phyloP scores from a whole-genome alignment of 1,284 basidiomycete species.

The Ceratobasidium sp. region DNA sequence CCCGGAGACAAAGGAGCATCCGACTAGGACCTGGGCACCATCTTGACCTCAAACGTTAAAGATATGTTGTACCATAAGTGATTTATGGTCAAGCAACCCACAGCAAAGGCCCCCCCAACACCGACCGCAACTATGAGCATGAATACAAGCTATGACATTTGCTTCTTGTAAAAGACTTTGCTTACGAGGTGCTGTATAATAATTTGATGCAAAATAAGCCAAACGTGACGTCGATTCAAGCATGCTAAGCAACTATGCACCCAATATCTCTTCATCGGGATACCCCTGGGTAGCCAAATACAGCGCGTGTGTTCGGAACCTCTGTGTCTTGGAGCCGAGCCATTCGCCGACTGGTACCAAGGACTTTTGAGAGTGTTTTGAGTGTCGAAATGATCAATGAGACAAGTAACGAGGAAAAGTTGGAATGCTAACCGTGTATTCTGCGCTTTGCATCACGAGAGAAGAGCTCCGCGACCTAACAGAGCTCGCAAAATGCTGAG shows the following conservation, averaged over 20 bases:
- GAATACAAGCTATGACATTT: background rate
- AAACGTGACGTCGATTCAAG: background rate
- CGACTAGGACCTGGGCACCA: constrained; percentile 1
- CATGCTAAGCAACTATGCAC: background rate
- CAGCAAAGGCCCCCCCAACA: constrained; percentile 13
- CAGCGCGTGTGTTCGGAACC: background rate
- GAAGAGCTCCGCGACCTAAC: background rate
- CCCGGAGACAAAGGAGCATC: background rate
- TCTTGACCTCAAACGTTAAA: constrained; percentile 15
- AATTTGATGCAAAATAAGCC: background rate
- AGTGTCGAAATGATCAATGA: background rate
- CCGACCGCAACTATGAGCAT: background rate
- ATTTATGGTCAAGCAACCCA: constrained; percentile 8
- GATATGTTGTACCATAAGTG: constrained; percentile 23
- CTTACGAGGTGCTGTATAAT: constrained; percentile 20
- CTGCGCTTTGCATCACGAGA: background rate
- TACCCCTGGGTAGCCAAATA: background rate
- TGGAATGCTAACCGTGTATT: background rate
- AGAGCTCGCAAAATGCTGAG: background rate
- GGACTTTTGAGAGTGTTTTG: background rate
- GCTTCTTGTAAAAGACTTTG: background rate
- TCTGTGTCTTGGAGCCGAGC: background rate
- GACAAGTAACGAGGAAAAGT: background rate
- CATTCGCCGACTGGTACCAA: background rate
- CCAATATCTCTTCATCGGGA: background rate